A percentile compares a stretch with the other conserved stretches of the same genome.
Evolutionary conservation across 2,329 filamentous ascomycete genomes (phyloP).

Genomic region (Coniochaeta sp.): DNA sequence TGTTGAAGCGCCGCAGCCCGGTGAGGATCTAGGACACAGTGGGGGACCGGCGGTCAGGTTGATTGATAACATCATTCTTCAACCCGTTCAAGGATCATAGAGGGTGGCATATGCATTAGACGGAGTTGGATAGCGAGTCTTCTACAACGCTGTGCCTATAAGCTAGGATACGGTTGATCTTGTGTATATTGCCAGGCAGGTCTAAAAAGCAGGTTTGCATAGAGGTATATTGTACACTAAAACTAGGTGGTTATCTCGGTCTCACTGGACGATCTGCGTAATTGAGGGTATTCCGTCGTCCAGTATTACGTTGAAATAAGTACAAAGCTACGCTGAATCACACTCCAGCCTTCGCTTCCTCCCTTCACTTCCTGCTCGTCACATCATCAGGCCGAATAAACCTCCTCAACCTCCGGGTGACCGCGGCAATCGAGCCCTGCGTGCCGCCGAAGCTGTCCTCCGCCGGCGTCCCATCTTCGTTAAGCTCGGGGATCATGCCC

Average conservation of each 20-base stretch:
- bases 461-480: neutral
- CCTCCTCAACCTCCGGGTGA: neutral
- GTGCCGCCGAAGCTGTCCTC: neutral
- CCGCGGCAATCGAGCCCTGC: neutral
- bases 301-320: neutral
- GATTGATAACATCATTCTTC: conserved; percentile 86
- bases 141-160: neutral
- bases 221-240: neutral
- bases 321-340: neutral
- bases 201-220: neutral
- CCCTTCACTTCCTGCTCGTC: neutral
- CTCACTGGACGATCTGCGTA: neutral
- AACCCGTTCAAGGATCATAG: conserved; percentile 21
- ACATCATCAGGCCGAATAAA: neutral
- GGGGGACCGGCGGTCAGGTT: conserved; percentile 72
- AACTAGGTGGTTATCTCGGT: neutral
- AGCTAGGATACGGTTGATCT: neutral
- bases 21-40: conserved; percentile 68
- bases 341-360: neutral
- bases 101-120: neutral
- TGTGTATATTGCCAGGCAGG: neutral
- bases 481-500: neutral
- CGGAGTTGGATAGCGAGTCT: neutral
- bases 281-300: neutral
- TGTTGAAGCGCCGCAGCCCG: conserved; percentile 60